phyloP scores from a whole-genome alignment of 2,329 filamentous ascomycete genomes.

The Aspergillus felis region DNA sequence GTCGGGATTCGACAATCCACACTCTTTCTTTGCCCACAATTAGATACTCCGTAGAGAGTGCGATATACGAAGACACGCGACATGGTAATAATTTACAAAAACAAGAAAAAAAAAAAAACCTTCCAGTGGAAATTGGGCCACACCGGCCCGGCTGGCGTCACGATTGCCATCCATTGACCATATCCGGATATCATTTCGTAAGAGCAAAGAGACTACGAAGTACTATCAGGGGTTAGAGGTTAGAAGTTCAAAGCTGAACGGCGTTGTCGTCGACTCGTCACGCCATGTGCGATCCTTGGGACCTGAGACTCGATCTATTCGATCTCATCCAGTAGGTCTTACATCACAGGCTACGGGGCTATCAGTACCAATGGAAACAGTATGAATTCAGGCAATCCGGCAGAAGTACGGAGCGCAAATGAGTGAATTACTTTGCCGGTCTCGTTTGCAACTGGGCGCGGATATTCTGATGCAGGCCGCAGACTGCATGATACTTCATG shows the following conservation, averaged over 20 bases:
- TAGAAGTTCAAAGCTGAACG: too few relatives aligned
- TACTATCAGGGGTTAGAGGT: neutral
- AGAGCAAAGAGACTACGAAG: neutral
- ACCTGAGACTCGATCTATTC: neutral
- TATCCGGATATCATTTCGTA: constrained; percentile 2
- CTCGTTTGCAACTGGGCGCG: constrained; percentile 5
- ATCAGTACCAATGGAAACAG: constrained; percentile 1
- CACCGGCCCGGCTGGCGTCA: neutral
- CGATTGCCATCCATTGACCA: neutral
- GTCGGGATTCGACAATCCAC: constrained; percentile 4
- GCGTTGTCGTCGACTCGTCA: neutral
- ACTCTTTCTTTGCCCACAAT: neutral
- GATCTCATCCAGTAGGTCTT: neutral
- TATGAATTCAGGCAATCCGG: constrained; percentile 13
- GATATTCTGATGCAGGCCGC: neutral
- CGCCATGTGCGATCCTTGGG: neutral
- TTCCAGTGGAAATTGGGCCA: constrained; percentile 1
- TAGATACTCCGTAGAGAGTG: too few relatives aligned
- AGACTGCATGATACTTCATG: neutral
- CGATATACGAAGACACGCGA: neutral
- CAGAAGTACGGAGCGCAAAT: constrained; percentile 10
- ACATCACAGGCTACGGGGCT: constrained; percentile 4
- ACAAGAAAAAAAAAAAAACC: neutral
- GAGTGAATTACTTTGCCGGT: constrained; percentile 3
- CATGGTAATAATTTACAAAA: neutral